Base-by-base conservation (phyloP, 2,329 filamentous ascomycete genomes). In the Arachnomyces sp. region DNA sequence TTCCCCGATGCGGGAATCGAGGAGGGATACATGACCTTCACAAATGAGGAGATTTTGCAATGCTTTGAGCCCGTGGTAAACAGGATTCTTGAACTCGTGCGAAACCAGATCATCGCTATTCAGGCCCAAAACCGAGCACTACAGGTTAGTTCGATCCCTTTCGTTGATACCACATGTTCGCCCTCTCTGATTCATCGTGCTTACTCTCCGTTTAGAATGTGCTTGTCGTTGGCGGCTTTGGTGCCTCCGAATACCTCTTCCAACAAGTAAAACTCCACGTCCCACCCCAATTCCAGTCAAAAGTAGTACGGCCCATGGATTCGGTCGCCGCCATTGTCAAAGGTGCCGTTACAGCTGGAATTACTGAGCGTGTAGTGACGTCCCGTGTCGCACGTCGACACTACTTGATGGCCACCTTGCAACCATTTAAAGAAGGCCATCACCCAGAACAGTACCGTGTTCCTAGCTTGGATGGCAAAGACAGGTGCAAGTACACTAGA, bases 11-110 rank as follows among this genome's bases (percentile, higher is more conserved):
- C 92, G 25, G 89, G 88, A 52, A 96, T 98, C 52, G 92, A 96
- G 68, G 92, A 98, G 66, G 90, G 92, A 37, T 96, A 95, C 72
- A 98, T 98, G 92, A 96, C 90, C 2, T 98, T 98, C 62, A 96
- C 89, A 46, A 96, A 98, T 61, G 92, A 96, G 68, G 92, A 98
- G 67, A 96, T 98, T 55, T 74, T 98, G 52, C 90, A 96, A 69
- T 96, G 92, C 71, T 98, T 96, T 63, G 90, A 96, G 72, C 92
- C 92, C 9, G 92, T 98, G 7, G 90, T 96, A 41, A 95, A 96
- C 72, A 78, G 92, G 43, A 96, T 98, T 60, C 70, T 96, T 53
- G 92, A 96, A 66, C 77, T 96, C 49, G 92, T 96, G 44, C 78
- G 90, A 52, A 96, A 96, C 67, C 92, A 98, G 67, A 96, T 98